These are phyloP conservation scores for Cinchona pubescens DNA, from an alignment of 257 asterid genomes.

Conservation along the genomic window DNA sequence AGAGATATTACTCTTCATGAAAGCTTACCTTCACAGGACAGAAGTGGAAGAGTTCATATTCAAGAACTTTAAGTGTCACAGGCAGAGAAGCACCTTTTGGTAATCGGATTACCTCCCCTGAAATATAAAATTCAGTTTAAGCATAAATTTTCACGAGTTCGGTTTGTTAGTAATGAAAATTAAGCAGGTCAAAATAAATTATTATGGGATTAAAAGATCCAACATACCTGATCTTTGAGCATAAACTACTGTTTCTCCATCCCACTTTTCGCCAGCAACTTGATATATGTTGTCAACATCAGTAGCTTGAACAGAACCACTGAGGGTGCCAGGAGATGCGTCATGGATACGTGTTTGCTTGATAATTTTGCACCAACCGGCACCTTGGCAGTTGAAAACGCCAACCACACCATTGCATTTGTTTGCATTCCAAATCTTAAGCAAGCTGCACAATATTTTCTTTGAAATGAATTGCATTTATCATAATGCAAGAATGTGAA, in stretches of 20 bases:
- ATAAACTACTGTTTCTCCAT: constrained; percentile 65
- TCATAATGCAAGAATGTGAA: not conserved
- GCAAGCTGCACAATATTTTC: constrained; percentile 57
- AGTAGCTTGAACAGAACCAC: constrained; percentile 62
- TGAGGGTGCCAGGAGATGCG: constrained; percentile 82
- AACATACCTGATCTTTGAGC: constrained; percentile 52
- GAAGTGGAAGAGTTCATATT: constrained; percentile 86
- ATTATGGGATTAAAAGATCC: not conserved
- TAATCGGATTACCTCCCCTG: constrained; percentile 52
- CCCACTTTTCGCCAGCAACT: constrained; percentile 76
- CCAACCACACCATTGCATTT: constrained; percentile 81
- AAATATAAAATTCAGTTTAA: constrained; percentile 1
- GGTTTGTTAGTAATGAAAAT: not conserved
- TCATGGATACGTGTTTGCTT: constrained; percentile 90
- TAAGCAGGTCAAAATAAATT: not conserved
- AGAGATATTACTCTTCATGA: not conserved
- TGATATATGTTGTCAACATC: constrained; percentile 67
- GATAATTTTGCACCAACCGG: constrained; percentile 82
- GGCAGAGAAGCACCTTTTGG: constrained; percentile 79
- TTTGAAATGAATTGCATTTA: not conserved
- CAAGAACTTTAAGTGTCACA: constrained; percentile 76
- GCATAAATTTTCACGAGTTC: not conserved
- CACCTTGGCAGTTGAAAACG: constrained; percentile 97
- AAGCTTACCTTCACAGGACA: constrained; percentile 75
- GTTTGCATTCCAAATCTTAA: constrained; percentile 85